A percentile compares a stretch with the other conserved stretches of the same genome.
phyloP scores from a whole-genome alignment of 345 rosid species.

The Sisymbrium altissimum region DNA sequence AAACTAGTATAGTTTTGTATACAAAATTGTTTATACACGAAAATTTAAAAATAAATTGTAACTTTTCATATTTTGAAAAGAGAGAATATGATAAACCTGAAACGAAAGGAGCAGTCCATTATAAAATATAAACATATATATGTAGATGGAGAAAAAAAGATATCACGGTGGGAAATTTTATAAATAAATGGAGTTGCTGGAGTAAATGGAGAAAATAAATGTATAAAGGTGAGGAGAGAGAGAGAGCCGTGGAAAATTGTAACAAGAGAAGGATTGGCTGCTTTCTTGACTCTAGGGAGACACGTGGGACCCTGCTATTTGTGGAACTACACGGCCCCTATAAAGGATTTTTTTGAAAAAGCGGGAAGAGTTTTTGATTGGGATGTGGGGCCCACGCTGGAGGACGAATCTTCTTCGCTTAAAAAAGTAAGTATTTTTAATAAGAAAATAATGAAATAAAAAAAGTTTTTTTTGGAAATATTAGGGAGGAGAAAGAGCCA shows the following conservation, averaged over 20 bases:
- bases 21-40: no score
- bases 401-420: slow-evolving; percentile 35
- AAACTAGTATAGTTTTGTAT: no score
- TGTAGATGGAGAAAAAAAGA: slow-evolving; percentile 6
- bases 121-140: not conserved
- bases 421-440: not conserved
- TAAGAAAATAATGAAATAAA: not conserved
- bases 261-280: slow-evolving; percentile 34
- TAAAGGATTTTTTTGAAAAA: slow-evolving; percentile 21
- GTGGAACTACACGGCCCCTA: slow-evolving; percentile 35
- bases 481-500: slow-evolving; percentile 27
- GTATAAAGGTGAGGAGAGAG: slow-evolving; percentile 18
- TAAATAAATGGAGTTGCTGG: slow-evolving; percentile 5
- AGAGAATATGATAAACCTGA: no score
- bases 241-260: slow-evolving; percentile 34
- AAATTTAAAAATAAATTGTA: no score
- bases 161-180: not conserved
- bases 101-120: not conserved
- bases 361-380: slow-evolving; percentile 36
- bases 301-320: slow-evolving; percentile 36
- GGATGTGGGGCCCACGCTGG: slow-evolving; percentile 19
- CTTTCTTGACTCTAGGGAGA: slow-evolving; percentile 34
- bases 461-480: slow-evolving; percentile 17
- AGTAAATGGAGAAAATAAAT: slow-evolving; percentile 30
- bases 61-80: no score